These are phyloP conservation scores for Caloboletus inedulis DNA, from an alignment of 1,284 basidiomycete genomes.

Conservation along the genomic window DNA sequence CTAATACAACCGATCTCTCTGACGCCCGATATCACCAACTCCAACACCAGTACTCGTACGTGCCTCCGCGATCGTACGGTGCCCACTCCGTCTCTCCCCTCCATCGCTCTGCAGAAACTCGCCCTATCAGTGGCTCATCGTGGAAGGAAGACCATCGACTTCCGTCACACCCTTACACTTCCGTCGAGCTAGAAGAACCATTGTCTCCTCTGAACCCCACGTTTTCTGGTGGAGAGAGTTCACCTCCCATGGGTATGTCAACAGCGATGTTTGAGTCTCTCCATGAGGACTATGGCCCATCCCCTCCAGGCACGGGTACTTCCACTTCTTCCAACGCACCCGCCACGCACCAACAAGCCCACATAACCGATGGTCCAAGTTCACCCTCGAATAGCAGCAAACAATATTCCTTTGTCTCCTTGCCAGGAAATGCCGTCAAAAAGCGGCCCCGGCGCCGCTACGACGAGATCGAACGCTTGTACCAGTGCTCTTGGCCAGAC, in stretches of 20 bases:
- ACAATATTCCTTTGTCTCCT: constrained; percentile 77
- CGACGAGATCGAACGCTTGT: constrained; percentile 91
- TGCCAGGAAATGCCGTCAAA: constrained; percentile 75
- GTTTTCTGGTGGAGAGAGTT: constrained; percentile 38
- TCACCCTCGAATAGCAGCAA: constrained; percentile 48
- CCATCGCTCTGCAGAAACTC: constrained; percentile 41
- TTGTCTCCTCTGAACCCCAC: constrained; percentile 49
- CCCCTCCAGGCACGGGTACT: constrained; percentile 55
- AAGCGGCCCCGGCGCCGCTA: constrained; percentile 82
- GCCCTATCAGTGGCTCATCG: constrained; percentile 38
- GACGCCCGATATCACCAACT: constrained; percentile 30
- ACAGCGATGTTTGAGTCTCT: constrained; percentile 42
- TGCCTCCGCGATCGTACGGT: constrained; percentile 28
- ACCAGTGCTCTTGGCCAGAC: constrained; percentile 79
- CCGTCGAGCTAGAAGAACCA: constrained; percentile 41
- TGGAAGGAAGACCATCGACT: constrained; percentile 33
- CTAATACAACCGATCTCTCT: constrained; percentile 26
- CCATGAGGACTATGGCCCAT: constrained; percentile 49
- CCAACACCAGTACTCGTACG: constrained; percentile 35
- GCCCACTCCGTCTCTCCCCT: constrained; percentile 37
- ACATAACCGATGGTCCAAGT: constrained; percentile 15
- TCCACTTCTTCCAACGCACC: constrained; percentile 46
- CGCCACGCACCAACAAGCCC: constrained; percentile 22
- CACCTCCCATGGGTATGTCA: constrained; percentile 38
- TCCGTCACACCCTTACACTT: constrained; percentile 30